These are phyloP conservation scores for Colletotrichum graminicola DNA, from an alignment of 2,329 filamentous ascomycete genomes.

Conservation along the genomic window DNA sequence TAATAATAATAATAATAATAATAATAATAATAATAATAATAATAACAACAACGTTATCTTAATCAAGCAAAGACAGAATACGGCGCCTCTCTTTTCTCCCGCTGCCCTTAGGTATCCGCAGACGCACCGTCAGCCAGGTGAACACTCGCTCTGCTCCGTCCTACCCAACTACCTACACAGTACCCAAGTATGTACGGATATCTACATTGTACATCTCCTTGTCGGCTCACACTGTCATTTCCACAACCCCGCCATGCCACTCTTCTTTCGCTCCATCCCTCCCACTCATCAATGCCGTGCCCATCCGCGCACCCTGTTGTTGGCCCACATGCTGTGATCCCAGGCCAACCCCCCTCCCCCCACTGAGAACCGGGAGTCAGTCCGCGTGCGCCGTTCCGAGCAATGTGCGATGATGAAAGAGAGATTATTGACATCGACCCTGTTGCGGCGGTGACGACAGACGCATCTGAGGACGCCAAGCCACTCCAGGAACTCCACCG, in stretches of 20 bases:
- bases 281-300: constrained; percentile 32
- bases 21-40: no score
- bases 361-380: constrained; percentile 13
- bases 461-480: constrained; percentile 32
- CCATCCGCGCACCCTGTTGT: background rate
- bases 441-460: constrained; percentile 38
- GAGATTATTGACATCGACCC: constrained; percentile 35
- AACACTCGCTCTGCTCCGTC: constrained; percentile 1
- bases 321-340: constrained; percentile 33
- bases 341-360: constrained; percentile 1
- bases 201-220: background rate
- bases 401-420: constrained; percentile 26
- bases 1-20: no score
- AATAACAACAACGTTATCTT: no score
- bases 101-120: background rate
- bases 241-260: constrained; percentile 30
- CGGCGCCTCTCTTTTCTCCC: constrained; percentile 26
- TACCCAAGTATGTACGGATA: no score
- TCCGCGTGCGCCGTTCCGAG: constrained; percentile 29
- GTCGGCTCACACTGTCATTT: constrained; percentile 15
- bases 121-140: background rate
- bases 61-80: constrained; percentile 35
- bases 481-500: constrained; percentile 31
- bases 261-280: constrained; percentile 29
- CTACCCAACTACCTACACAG: no score